A percentile compares a stretch with the other conserved stretches of the same genome.
These are phyloP conservation scores for Aspergillus neoniger DNA, from an alignment of 2,329 filamentous ascomycete species.

Conservation along the genomic window DNA sequence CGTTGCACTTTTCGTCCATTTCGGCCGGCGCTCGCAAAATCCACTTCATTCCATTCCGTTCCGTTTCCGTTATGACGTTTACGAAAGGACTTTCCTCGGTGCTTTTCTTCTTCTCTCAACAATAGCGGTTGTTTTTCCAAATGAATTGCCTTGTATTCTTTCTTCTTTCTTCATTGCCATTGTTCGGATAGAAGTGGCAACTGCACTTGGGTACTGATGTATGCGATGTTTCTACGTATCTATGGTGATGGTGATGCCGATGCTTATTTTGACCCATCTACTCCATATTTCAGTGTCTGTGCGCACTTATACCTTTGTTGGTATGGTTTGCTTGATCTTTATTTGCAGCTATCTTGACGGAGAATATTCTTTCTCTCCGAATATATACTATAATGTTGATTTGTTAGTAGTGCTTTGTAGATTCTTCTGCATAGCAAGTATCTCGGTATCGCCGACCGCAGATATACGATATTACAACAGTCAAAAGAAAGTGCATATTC, in stretches of 20 bases:
- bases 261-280: neutral
- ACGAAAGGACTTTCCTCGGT: neutral
- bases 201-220: neutral
- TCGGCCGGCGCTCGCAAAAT: neutral
- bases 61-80: conserved; percentile 1
- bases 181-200: neutral
- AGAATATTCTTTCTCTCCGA: too few relatives aligned
- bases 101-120: neutral
- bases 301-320: conserved; percentile 4
- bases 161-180: neutral
- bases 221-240: neutral
- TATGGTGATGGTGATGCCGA: neutral
- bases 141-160: neutral
- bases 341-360: too few relatives aligned
- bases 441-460: too few relatives aligned
- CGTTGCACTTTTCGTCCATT: neutral
- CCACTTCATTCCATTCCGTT: neutral
- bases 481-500: too few relatives aligned
- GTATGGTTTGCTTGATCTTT: neutral
- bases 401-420: too few relatives aligned
- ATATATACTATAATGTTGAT: too few relatives aligned
- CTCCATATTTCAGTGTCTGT: neutral
- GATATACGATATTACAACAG: too few relatives aligned
- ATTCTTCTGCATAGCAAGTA: too few relatives aligned
- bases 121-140: neutral